Percentiles rank a stretch among this genome's conserved stretches.
Conservation (phyloP, 768 basidiomycete species). For the Floccularia luteovirens region DNA sequence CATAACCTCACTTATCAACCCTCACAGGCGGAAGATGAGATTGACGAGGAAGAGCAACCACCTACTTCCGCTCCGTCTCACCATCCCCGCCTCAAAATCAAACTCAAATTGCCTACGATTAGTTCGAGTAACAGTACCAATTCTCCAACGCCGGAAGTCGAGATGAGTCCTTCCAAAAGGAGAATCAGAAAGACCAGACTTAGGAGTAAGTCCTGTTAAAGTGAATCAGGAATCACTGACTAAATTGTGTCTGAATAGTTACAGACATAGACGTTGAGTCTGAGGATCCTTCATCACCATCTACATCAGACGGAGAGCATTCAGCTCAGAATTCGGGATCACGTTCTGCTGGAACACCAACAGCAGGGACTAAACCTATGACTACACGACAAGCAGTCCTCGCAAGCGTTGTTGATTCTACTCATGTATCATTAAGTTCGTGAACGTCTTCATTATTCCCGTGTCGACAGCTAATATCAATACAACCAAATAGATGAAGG, state of each 20-base stretch:
- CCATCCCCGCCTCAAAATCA: conserved; percentile 50
- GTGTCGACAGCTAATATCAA: not conserved
- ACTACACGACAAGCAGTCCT: conserved; percentile 65
- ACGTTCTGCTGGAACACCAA: conserved; percentile 18
- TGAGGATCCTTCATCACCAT: conserved; percentile 23
- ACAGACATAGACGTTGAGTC: conserved; percentile 25
- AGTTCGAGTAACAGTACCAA: conserved; percentile 19
- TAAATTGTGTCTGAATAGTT: conserved; percentile 12
- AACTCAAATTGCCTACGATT: conserved; percentile 44
- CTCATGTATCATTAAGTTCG: conserved; percentile 59
- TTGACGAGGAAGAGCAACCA: conserved; percentile 15
- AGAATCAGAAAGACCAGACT: conserved; percentile 15
- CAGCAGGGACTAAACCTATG: conserved; percentile 27
- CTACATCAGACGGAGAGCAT: conserved; percentile 20
- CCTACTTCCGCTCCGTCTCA: conserved; percentile 18
- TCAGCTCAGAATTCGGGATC: conserved; percentile 15
- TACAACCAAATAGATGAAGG: not conserved
- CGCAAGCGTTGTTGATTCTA: conserved; percentile 58
- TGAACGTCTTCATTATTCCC: not conserved
- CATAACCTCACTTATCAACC: not conserved
- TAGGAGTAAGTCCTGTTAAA: conserved; percentile 9
- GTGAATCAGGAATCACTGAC: not conserved
- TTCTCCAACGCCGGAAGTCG: conserved; percentile 15
- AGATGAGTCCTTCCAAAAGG: conserved; percentile 17
- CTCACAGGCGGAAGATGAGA: conserved; percentile 8